A percentile compares a stretch with the other conserved stretches of the same genome.
phyloP scores from a whole-genome alignment of 1,284 basidiomycete genomes.

The Ganoderma leucocontextum region DNA sequence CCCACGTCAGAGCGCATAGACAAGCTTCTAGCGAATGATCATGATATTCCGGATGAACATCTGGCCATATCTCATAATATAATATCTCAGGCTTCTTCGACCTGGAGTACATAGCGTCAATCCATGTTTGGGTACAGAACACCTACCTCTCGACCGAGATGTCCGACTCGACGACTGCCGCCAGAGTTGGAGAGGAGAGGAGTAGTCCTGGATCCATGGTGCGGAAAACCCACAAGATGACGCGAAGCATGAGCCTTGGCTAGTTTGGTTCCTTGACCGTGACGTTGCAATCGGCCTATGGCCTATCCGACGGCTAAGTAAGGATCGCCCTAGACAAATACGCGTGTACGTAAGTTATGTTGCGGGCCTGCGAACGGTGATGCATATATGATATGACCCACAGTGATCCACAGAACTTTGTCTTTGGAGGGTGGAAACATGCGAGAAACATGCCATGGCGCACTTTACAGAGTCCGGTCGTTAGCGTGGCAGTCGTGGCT shows the following conservation, averaged over 20 bases:
- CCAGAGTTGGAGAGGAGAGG: not conserved
- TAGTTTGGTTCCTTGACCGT: not conserved
- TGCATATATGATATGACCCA: not conserved
- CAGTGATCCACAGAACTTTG: not conserved
- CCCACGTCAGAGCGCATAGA: no score
- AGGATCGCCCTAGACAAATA: not conserved
- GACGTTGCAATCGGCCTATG: not conserved
- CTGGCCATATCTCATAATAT: no score
- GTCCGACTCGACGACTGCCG: not conserved
- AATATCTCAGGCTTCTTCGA: not conserved
- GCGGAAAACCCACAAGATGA: not conserved
- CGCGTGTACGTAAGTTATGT: conserved; percentile 1
- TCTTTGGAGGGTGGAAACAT: not conserved
- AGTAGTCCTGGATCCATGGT: not conserved
- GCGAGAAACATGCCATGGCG: not conserved
- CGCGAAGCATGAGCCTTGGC: not conserved
- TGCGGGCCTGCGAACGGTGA: not conserved
- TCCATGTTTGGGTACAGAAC: no score
- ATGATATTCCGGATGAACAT: not conserved
- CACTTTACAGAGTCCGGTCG: not conserved
- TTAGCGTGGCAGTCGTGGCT: not conserved
- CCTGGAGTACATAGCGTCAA: not conserved
- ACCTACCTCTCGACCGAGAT: not conserved
- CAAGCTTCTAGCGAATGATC: not conserved
- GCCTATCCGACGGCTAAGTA: not conserved